Conservation (phyloP, 164 flowering plant species). For the Santalum album region DNA sequence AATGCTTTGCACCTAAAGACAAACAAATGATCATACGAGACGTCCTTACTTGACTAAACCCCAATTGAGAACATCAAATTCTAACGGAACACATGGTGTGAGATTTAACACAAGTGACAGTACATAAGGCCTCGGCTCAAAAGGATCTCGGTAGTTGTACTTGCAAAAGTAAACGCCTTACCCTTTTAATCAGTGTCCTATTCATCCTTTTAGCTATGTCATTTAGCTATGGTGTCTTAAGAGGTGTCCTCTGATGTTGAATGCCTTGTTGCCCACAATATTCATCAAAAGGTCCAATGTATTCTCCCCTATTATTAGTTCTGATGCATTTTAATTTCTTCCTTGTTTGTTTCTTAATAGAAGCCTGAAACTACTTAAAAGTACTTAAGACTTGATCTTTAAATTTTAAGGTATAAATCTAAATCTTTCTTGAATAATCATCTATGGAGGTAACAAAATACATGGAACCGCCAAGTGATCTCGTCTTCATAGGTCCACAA, state of each 20-base stretch:
- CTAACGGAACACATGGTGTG: not conserved
- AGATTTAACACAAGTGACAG: not conserved
- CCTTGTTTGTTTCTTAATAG: not conserved
- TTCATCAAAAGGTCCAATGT: not conserved
- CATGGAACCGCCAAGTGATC: not conserved
- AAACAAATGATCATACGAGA: not conserved
- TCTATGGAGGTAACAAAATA: not conserved
- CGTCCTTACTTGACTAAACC: not conserved
- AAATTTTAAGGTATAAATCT: not conserved
- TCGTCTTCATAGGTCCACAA: not conserved
- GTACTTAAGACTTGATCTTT: not conserved
- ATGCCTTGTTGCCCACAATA: not conserved
- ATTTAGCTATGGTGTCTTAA: not conserved
- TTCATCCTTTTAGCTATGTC: not conserved
- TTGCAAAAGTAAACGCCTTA: not conserved
- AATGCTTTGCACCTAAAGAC: not conserved
- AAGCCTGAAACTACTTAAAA: not conserved
- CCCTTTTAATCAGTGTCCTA: not conserved
- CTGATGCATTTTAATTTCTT: not conserved
- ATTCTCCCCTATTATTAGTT: not conserved
- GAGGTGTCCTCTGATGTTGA: not conserved
- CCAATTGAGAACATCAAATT: not conserved
- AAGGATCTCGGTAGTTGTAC: not conserved
- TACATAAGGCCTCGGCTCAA: not conserved
- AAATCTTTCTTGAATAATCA: not conserved